Percentiles rank a stretch among this genome's conserved stretches.
Evolutionary conservation across 257 asterid species (phyloP).

Genomic region (Solanum chiquidenum): DNA sequence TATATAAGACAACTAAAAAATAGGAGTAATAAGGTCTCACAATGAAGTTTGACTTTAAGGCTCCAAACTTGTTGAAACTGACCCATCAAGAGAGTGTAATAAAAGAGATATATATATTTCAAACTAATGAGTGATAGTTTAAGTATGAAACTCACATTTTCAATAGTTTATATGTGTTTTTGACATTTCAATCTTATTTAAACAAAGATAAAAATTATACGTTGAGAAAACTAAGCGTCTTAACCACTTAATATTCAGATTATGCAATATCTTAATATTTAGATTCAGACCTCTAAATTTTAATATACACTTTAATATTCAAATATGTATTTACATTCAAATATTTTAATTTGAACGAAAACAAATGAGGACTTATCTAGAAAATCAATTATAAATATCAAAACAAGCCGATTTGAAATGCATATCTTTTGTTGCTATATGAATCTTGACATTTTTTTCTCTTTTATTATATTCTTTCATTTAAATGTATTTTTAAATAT

Average conservation of each 20-base stretch:
- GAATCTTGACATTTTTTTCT: neutral
- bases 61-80: neutral
- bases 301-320: too few relatives aligned
- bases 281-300: neutral
- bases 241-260: too few relatives aligned
- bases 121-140: neutral
- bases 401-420: neutral
- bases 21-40: neutral
- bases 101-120: neutral
- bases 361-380: neutral
- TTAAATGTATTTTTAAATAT: neutral
- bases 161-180: neutral
- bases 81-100: neutral
- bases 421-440: neutral
- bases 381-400: neutral
- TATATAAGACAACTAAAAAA: neutral
- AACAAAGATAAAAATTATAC: too few relatives aligned
- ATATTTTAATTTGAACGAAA: too few relatives aligned
- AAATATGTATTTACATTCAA: too few relatives aligned
- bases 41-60: neutral
- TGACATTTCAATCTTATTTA: neutral
- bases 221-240: neutral
- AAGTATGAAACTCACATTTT: neutral
- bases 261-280: too few relatives aligned
- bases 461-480: neutral